These are phyloP conservation scores for Dentiscutata heterogama DNA, from an alignment of 371 early-diverging fungal genomes.

Conservation along the genomic window DNA sequence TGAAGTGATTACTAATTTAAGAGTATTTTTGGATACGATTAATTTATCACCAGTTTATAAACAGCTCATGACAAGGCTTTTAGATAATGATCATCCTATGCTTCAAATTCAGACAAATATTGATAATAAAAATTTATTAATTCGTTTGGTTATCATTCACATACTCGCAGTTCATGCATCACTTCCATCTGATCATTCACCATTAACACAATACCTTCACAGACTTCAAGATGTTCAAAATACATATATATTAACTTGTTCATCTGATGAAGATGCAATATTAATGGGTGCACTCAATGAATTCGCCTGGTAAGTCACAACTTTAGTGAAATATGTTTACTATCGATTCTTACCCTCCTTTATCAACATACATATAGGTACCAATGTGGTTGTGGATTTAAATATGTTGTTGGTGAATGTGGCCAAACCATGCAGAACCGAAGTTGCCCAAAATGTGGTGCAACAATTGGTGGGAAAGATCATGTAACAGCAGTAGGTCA, in stretches of 20 bases:
- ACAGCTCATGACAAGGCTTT: neutral
- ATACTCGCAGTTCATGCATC: conserved; percentile 31
- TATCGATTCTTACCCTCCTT: neutral
- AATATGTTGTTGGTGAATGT: conserved; percentile 41
- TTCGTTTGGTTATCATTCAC: conserved; percentile 39
- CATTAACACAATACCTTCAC: conserved; percentile 35
- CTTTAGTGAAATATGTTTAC: conserved; percentile 4
- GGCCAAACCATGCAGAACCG: neutral
- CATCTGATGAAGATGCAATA: conserved; percentile 11
- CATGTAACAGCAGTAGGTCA: neutral
- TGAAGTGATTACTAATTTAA: neutral
- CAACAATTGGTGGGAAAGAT: conserved; percentile 13
- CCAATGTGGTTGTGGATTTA: conserved; percentile 42
- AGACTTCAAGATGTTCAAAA: neutral
- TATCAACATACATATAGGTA: conserved; percentile 34
- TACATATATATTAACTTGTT: conserved; percentile 22
- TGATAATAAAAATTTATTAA: conserved; percentile 23
- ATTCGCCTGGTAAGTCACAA: neutral
- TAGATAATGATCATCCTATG: neutral
- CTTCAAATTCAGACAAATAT: neutral
- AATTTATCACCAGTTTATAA: neutral
- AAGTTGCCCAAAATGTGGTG: conserved; percentile 23
- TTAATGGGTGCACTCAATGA: neutral
- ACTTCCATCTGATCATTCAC: neutral
- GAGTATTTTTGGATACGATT: neutral